Base-by-base conservation (phyloP, 805 yeast species). In the Grigorovia transvaalensis region DNA sequence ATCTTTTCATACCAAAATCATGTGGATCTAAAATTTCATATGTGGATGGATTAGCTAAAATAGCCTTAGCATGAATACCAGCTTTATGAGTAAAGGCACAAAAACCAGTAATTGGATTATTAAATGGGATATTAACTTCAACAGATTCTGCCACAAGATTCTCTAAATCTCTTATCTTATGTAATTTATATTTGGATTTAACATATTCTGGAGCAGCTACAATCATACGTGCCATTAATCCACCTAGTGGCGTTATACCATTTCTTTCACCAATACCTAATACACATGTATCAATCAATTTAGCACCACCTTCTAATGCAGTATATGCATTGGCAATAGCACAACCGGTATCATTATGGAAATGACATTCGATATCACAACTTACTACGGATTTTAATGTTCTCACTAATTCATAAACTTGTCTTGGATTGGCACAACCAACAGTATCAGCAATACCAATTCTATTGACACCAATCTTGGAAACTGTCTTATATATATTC, bases 81-180 rank as follows among this genome's bases (percentile, higher is more conserved):
- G 99, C 99, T 79, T 91, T 91, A 76, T 91, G 99, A 54, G 99
- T 91, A 76, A 91, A 91, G 42, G 99, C 99, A 77, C 98, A 91
- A 84, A 91, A 93, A 29, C 99, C 99, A 43, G 99, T 91, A 70
- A 91, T 88, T 61, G 98, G 98, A 76, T 93, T 91, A 79, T 91
- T 91, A 79, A 91, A 91, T 53, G 99, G 99, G 61, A 93, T 79
- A 73, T 91, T 91, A 57, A 91, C 96, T 73, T 88, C 95, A 50
- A 91, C 98, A 46, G 96, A 93, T 59, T 90, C 96, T 45, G 98
- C 98, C 57, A 91, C 97, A 68, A 93, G 76, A 70, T 85, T 88
- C 73, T 91, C 99, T 68, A 91, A 76, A 68, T 91, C 98, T 74
- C 99, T 84, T 59, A 91, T 80, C 79, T 91, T 90, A 74, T 89